Base-by-base conservation (phyloP, 2,329 filamentous ascomycete genomes). In the Sclerotinia nivalis region DNA sequence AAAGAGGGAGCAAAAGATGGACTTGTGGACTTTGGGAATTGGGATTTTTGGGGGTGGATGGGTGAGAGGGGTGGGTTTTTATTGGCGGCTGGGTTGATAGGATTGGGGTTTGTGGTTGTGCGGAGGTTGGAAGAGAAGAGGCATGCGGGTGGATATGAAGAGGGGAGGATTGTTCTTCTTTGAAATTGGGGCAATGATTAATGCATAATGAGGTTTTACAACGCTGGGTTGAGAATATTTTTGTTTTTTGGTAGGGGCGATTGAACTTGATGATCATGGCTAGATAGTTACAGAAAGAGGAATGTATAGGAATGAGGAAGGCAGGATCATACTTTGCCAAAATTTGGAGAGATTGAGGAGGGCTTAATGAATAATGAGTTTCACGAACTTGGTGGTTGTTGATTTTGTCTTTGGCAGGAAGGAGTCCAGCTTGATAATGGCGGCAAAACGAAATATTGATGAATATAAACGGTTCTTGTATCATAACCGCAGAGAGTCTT, bases 391-490 rank as follows among this genome's bases (percentile, higher is more conserved):
- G 13, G 40, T 43, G 12, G 40, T 43, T 15, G 40, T 43, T 6
- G 40, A 18, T 43, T 43, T 15, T 43, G 4, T 43, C 40, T 43
- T 43, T 15, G 40, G 40, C 40, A 18, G 40, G 40, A 43, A 43
- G 13, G 40, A 18, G 40, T 43, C 7, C 40, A 43, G 4, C 40
- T 25, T 15, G 15, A 40, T 18, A 34, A 50, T 50, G 49, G 49
- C 5, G 20, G 2, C 6, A 7, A 47, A 64, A 84, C 72, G 70
- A 82, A 83, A 58, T 40, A 40, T 25, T 7, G 15, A 5, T 25
- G n/a, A 10, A 59, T 43, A 8, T 2, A 40, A 31, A 12, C 6
- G 31, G 10, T n/a, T 56, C 10, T 3, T 5, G 20, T 56, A 5
- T 37, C 31, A 15, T 22, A 4, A 13, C 34, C 5, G 6, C 9